Evolutionary conservation across 148 eudicot species (phyloP).

Genomic region (Bassia scoparia): DNA sequence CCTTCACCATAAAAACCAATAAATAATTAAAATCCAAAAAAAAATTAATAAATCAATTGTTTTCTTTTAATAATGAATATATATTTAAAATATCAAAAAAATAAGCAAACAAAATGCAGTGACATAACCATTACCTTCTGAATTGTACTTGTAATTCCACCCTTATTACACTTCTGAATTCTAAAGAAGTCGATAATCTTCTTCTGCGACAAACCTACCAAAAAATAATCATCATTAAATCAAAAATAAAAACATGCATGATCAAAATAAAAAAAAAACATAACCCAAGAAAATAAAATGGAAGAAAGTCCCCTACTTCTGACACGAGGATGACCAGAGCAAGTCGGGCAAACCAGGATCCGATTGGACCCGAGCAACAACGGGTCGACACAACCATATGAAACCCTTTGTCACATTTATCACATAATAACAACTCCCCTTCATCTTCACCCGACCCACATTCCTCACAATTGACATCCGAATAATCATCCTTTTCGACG

Average conservation of each 20-base stretch:
- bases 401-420: slow-evolving; percentile 66
- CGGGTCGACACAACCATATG: slow-evolving; percentile 84
- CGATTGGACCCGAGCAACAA: slow-evolving; percentile 70
- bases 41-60: neutral
- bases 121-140: slow-evolving; percentile 50
- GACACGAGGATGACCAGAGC: slow-evolving; percentile 39
- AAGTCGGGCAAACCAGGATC: slow-evolving; percentile 69
- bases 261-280: neutral
- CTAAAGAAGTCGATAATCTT: slow-evolving; percentile 77
- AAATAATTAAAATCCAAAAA: neutral
- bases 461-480: slow-evolving; percentile 44
- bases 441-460: slow-evolving; percentile 68
- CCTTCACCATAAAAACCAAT: neutral
- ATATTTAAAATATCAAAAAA: neutral
- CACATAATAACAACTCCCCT: slow-evolving; percentile 67
- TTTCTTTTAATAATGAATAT: neutral
- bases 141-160: slow-evolving; percentile 17
- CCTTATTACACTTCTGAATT: slow-evolving; percentile 67
- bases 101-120: neutral
- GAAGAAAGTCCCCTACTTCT: slow-evolving; percentile 36
- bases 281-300: neutral
- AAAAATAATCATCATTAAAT: slow-evolving; percentile 1
- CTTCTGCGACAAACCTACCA: slow-evolving; percentile 74
- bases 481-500: slow-evolving; percentile 38
- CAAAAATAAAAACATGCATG: neutral